Evolutionary conservation across 345 rosid species (phyloP).

Genomic region (Cardiospermum halicacabum): DNA sequence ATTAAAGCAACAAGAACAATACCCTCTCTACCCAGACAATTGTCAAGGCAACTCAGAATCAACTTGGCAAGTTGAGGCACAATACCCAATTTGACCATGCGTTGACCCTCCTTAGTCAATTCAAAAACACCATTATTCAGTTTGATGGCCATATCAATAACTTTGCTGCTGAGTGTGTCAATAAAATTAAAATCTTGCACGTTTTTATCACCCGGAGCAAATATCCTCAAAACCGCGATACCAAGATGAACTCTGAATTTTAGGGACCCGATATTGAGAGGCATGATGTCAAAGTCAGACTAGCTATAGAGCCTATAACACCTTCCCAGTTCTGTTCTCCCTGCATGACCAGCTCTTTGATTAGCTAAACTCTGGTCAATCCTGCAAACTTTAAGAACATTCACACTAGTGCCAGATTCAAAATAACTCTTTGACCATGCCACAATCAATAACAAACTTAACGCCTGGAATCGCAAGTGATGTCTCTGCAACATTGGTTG

Average conservation of each 20-base stretch:
- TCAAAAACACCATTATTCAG: conserved; percentile 37
- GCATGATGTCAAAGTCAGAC: conserved; percentile 51
- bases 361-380: conserved; percentile 82
- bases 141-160: conserved; percentile 58
- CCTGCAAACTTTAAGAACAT: conserved; percentile 65
- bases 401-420: conserved; percentile 79
- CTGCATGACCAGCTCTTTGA: conserved; percentile 98
- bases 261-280: conserved; percentile 71
- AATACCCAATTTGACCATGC: conserved; percentile 75
- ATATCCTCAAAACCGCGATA: conserved; percentile 77
- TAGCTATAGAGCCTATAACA: conserved; percentile 75
- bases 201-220: conserved; percentile 60
- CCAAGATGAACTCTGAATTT: conserved; percentile 95
- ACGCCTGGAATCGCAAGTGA: conserved; percentile 92
- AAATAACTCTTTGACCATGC: conserved; percentile 74
- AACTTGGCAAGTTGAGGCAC: conserved; percentile 91
- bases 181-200: conserved; percentile 70
- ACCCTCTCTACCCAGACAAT: conserved; percentile 71
- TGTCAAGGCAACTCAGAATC: conserved; percentile 49
- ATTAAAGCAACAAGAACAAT: conserved; percentile 84
- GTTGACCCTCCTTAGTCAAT: conserved; percentile 59
- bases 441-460: conserved; percentile 84
- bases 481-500: conserved; percentile 96
- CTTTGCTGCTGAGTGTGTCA: conserved; percentile 72
- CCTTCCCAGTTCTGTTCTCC: conserved; percentile 83